Conservation (phyloP, 1,284 basidiomycete genomes). For the Agaricales sp. region DNA sequence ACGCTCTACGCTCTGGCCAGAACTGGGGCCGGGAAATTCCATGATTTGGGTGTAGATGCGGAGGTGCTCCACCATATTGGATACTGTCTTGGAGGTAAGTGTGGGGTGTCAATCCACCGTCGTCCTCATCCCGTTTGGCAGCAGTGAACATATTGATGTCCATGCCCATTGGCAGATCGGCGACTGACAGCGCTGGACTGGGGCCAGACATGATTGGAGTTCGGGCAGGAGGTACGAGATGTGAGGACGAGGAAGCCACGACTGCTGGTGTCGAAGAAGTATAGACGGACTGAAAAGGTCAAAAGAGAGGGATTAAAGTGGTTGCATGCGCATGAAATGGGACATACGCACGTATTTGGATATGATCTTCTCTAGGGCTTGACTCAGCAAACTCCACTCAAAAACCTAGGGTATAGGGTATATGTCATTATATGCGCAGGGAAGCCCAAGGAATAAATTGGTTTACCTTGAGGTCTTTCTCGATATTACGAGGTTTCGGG, state of each 20-base stretch:
- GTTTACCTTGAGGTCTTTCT: slow-evolving; percentile 90
- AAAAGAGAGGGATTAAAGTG: background rate
- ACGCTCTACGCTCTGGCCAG: background rate
- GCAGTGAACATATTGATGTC: slow-evolving; percentile 1
- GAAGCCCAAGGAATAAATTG: background rate
- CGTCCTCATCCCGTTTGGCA: background rate
- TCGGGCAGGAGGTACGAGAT: background rate
- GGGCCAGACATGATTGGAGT: background rate
- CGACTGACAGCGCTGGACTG: background rate
- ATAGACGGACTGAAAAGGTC: background rate
- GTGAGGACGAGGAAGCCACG: background rate
- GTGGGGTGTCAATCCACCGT: background rate
- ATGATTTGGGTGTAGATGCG: background rate
- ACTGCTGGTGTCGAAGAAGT: slow-evolving; percentile 21
- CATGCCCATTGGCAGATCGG: background rate
- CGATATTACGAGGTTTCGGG: slow-evolving; percentile 92
- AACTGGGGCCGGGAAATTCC: background rate
- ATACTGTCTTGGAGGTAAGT: background rate
- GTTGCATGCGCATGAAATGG: slow-evolving; percentile 5
- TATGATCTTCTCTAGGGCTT: slow-evolving; percentile 86
- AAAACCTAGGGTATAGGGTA: slow-evolving; percentile 31
- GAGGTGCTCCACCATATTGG: background rate
- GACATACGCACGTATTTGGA: slow-evolving; percentile 78
- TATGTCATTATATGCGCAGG: slow-evolving; percentile 1
- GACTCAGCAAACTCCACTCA: slow-evolving; percentile 76